Base-by-base conservation (phyloP, 78 protist genomes). In the Dictyostelium firmibasis region DNA sequence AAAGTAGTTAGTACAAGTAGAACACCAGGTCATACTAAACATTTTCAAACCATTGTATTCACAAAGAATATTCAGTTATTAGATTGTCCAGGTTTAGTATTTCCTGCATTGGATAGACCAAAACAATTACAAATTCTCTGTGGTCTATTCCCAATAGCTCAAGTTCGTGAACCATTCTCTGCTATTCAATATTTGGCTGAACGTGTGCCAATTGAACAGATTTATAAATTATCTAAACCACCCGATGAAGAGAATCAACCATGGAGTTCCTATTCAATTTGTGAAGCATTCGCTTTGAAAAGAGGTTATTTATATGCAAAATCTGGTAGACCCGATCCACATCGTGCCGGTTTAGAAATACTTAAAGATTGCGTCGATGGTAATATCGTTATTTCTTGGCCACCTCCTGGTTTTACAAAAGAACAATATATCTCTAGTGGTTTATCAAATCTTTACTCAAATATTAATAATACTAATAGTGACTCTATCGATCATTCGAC, bases 21-120 rank as follows among this genome's bases (percentile, higher is more conserved):
- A 33, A 97, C 98, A 14, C 98, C 99, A 16, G 99, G 99, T 23
- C 99, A 98, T 89, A 98, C 99, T 35, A 98, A 98, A 88, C 98
- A 97, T 70, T 92, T 97, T 79, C 99, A 98, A 81, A 98, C 98
- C 25, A 92, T 95, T 44, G 33, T 57, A 23, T 62, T 98, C 20
- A 43, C 94, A 29, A 47, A 18, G 35, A 84, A 91, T 10, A 84
- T 98, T 31, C 69, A 85, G 60, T 86, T 98, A 43, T 84, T 91
- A 36, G 99, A 98, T 85, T 98, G 98, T 57, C 99, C 99, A 2
- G 99, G 99, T 14, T 43, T 98, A 10, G 97, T 97, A 9, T 96
- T 98, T 79, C 99, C 99, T 16, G 95, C 96, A 8, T 83, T 97
- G 20, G 96, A 97, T 84, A 43, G 86, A 72, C 97, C 96, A 4